Evolutionary conservation across 139 green algal species (phyloP).

Genomic region (Coelastrella sp.): DNA sequence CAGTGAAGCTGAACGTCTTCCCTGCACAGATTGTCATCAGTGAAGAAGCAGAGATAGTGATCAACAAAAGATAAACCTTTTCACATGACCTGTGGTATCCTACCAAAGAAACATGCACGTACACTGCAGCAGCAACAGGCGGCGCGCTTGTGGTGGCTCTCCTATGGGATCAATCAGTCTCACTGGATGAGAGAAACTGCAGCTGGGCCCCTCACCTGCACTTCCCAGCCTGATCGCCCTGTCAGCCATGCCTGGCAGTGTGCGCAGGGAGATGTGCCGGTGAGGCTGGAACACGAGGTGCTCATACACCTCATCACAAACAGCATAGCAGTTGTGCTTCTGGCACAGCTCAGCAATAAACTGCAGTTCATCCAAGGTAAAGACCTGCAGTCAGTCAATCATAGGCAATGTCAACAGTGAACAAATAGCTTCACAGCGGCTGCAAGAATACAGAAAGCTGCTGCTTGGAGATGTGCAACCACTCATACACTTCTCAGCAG

Average conservation of each 20-base stretch:
- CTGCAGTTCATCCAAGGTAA: conserved; percentile 74
- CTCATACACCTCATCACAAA: conserved; percentile 88
- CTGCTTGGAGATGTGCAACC: too few relatives aligned
- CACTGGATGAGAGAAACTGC: too few relatives aligned
- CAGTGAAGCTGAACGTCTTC: conserved; percentile 91
- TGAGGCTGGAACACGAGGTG: conserved; percentile 73
- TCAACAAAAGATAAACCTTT: too few relatives aligned
- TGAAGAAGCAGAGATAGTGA: neutral
- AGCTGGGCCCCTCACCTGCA: conserved; percentile 68
- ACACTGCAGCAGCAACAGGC: too few relatives aligned
- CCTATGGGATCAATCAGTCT: too few relatives aligned
- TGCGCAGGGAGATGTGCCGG: conserved; percentile 71
- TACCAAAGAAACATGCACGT: too few relatives aligned
- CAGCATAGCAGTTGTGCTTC: conserved; percentile 65
- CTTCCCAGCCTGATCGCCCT: conserved; percentile 76
- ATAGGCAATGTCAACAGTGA: neutral
- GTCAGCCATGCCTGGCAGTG: conserved; percentile 77
- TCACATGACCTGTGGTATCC: too few relatives aligned
- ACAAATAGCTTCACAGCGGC: too few relatives aligned
- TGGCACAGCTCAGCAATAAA: conserved; percentile 74
- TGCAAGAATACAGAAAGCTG: too few relatives aligned
- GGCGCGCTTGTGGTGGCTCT: too few relatives aligned
- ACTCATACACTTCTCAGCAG: too few relatives aligned
- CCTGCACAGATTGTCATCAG: conserved; percentile 47
- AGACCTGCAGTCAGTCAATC: conserved; percentile 57